Evolutionary conservation across 495 filamentous ascomycete species (phyloP), one percentile per base, ranked within the genome.

Genomic region (Xylaria flabelliformis): DNA sequence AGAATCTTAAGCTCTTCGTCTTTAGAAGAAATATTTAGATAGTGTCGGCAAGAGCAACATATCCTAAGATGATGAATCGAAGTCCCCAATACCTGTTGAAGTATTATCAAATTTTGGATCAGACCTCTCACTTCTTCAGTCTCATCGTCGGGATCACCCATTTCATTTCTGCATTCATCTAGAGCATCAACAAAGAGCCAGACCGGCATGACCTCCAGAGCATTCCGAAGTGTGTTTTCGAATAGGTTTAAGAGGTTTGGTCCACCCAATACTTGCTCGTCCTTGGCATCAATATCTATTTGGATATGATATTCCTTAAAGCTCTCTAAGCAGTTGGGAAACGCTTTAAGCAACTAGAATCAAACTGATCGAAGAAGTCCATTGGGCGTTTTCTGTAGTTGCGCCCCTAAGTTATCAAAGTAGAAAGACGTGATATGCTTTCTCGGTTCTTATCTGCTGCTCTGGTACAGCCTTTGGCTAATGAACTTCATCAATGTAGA

Each of bases 401-500:
- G 21, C 6, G 29, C 15, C 4, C 44, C 46, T 15, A 55, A 53
- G 44, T 67, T 51, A 15, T 53, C 36, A 51, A 67, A 67, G 46
- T 32, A 67, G 29, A 67, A 53, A 34, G 41, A 51, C 21, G 21
- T 13, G 64, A 55, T n/a, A 21, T 39, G 24, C 1, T 24, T 34
- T 36, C 1, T 29, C 29, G 44, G 41, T 8, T 12, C 36, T 19
- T 34, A 21, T 41, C 13, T 53, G 19, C 32, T 51, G 2, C 8
- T 51, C n/a, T 29, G 17, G 9, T 26, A 50, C 6, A 3, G 42
- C 12, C 26, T 13, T 36, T 34, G 46, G 12, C 29, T 65, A 29
- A 48, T 36, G 34, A 36, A 50, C 21, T 64, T 66, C 42, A 65
- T 66, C n/a, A 51, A 51, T 4, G 44, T 66, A n/a, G 29, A 44